phyloP scores from a whole-genome alignment of 257 asterid species.

The Gentiana dahurica region DNA sequence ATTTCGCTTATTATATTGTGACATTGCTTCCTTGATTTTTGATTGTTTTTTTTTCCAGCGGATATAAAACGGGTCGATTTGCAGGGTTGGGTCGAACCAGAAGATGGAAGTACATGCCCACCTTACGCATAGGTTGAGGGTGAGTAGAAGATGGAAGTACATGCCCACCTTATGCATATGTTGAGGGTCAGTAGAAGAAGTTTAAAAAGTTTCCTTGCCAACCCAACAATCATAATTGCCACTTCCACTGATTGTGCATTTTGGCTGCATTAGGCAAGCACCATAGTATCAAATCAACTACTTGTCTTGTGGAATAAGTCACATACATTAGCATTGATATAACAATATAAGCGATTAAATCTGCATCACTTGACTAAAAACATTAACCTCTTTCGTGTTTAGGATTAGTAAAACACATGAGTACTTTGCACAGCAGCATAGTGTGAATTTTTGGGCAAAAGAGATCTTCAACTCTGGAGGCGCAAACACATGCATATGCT shows the following conservation, averaged over 20 bases:
- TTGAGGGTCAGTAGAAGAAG: constrained; percentile 88
- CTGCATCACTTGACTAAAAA: too few relatives aligned
- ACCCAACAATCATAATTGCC: constrained; percentile 82
- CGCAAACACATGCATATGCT: constrained; percentile 93
- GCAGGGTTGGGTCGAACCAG: too few relatives aligned
- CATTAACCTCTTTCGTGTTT: too few relatives aligned
- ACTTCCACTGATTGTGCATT: constrained; percentile 99
- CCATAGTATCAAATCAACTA: constrained; percentile 93
- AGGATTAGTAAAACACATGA: constrained; percentile 43
- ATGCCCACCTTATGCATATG: constrained; percentile 24
- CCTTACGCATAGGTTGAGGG: neutral
- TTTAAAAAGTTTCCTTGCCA: constrained; percentile 96
- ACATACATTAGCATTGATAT: too few relatives aligned
- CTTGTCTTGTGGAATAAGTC: constrained; percentile 30
- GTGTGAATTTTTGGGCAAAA: constrained; percentile 37
- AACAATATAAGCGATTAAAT: too few relatives aligned
- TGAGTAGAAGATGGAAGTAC: constrained; percentile 1
- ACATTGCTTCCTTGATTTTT: too few relatives aligned
- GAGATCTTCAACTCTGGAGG: constrained; percentile 73
- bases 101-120: constrained; percentile 9
- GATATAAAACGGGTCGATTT: too few relatives aligned
- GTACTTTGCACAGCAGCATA: constrained; percentile 80
- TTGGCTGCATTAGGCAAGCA: constrained; percentile 83
- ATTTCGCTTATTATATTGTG: too few relatives aligned
- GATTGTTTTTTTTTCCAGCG: too few relatives aligned